phyloP scores from a whole-genome alignment of 2,329 filamentous ascomycete species.

The Botrytis sinoallii region DNA sequence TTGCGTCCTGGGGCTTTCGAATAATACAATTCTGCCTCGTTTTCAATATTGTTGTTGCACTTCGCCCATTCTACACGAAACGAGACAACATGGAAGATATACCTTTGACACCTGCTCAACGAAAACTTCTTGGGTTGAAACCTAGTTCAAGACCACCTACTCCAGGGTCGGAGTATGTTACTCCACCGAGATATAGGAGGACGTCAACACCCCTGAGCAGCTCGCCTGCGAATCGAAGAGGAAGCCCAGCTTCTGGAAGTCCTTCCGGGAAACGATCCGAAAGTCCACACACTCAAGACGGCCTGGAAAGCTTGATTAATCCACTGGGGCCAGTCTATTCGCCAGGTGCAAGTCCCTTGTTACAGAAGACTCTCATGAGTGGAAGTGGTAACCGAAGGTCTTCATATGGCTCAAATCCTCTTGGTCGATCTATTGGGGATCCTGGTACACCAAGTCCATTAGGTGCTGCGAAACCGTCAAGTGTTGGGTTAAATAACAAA shows the following conservation, averaged over 20 bases:
- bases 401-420: slow-evolving; percentile 60
- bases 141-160: slow-evolving; percentile 62
- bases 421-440: slow-evolving; percentile 45
- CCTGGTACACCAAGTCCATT: slow-evolving; percentile 64
- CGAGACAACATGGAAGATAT: slow-evolving; percentile 84
- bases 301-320: slow-evolving; percentile 15
- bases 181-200: slow-evolving; percentile 81
- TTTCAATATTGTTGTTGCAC: slow-evolving; percentile 68
- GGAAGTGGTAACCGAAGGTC: slow-evolving; percentile 52
- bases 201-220: slow-evolving; percentile 59
- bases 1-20: slow-evolving; percentile 41
- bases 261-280: slow-evolving; percentile 12
- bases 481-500: slow-evolving; percentile 81
- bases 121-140: slow-evolving; percentile 76
- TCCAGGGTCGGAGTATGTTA: slow-evolving; percentile 71
- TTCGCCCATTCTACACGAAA: slow-evolving; percentile 68
- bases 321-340: slow-evolving; percentile 49
- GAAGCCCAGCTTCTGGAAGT: slow-evolving; percentile 45
- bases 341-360: slow-evolving; percentile 53
- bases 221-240: slow-evolving; percentile 58
- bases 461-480: slow-evolving; percentile 63
- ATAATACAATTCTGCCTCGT: slow-evolving; percentile 55
- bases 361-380: slow-evolving; percentile 63
- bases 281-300: not conserved
- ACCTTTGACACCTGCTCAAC: slow-evolving; percentile 83